Percentiles rank a stretch among this genome's conserved stretches.
Evolutionary conservation across 2,329 filamentous ascomycete genomes (phyloP).

Genomic region (Ophiostoma perfectum): DNA sequence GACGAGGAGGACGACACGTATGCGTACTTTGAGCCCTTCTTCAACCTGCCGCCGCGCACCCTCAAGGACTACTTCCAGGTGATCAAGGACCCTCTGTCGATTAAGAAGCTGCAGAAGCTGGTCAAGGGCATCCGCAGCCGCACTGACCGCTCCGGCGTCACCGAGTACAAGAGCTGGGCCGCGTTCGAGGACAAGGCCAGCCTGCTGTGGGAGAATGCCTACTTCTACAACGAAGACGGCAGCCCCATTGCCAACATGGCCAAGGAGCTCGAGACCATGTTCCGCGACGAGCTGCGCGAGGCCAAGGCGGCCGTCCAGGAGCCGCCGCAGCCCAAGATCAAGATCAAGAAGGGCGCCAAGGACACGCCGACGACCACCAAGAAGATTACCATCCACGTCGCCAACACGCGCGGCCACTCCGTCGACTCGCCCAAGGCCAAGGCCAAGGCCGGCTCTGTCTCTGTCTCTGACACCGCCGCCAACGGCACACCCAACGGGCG

Average conservation of each 20-base stretch:
- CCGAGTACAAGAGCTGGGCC: slow-evolving; percentile 75
- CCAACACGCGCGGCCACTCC: slow-evolving; percentile 46
- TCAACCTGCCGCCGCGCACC: slow-evolving; percentile 68
- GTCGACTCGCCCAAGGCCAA: slow-evolving; percentile 48
- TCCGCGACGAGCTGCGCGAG: slow-evolving; percentile 61
- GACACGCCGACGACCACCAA: slow-evolving; percentile 46
- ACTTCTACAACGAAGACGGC: slow-evolving; percentile 84
- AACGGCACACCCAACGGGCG: slow-evolving; percentile 29
- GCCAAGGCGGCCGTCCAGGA: slow-evolving; percentile 69
- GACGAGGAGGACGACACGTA: slow-evolving; percentile 64
- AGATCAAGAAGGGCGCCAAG: slow-evolving; percentile 61
- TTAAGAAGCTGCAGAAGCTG: slow-evolving; percentile 71
- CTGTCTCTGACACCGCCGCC: slow-evolving; percentile 32
- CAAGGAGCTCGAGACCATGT: slow-evolving; percentile 63
- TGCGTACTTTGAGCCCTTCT: slow-evolving; percentile 65
- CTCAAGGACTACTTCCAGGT: slow-evolving; percentile 82
- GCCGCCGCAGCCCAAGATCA: slow-evolving; percentile 64
- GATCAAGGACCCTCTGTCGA: slow-evolving; percentile 73
- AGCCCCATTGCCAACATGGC: slow-evolving; percentile 77
- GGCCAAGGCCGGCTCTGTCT: slow-evolving; percentile 16
- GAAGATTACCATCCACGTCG: slow-evolving; percentile 59
- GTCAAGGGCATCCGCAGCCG: slow-evolving; percentile 68
- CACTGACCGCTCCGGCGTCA: slow-evolving; percentile 55
- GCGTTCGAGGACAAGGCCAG: slow-evolving; percentile 74
- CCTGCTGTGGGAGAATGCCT: slow-evolving; percentile 81